A percentile compares a stretch with the other conserved stretches of the same genome.
These are phyloP conservation scores for Aspergillus coremiiformis DNA, from an alignment of 495 filamentous ascomycete species.

Conservation along the genomic window DNA sequence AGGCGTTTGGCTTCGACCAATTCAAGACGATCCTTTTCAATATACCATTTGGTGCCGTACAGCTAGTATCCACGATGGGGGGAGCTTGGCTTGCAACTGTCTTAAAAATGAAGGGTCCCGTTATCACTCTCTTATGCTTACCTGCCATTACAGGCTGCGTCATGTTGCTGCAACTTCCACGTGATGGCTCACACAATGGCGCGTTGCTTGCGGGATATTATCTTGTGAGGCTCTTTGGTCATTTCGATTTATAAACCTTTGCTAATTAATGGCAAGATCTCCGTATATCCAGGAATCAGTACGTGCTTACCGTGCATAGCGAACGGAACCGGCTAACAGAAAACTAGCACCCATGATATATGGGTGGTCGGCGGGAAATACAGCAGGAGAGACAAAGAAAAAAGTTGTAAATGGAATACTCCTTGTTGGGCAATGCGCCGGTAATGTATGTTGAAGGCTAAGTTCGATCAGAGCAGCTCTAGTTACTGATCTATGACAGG, in stretches of 20 bases:
- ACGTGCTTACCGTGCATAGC: slow-evolving; percentile 7
- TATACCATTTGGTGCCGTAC: slow-evolving; percentile 57
- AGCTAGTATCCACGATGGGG: slow-evolving; percentile 51
- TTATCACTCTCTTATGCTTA: slow-evolving; percentile 48
- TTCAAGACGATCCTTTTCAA: slow-evolving; percentile 59
- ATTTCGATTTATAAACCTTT: background rate
- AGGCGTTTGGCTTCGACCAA: slow-evolving; percentile 51
- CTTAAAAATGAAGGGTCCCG: slow-evolving; percentile 48
- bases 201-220: slow-evolving; percentile 53
- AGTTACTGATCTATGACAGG: slow-evolving; percentile 13
- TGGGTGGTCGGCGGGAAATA: slow-evolving; percentile 56
- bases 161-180: slow-evolving; percentile 46
- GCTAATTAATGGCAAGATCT: slow-evolving; percentile 37
- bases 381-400: slow-evolving; percentile 57
- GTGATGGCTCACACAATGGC: slow-evolving; percentile 36
- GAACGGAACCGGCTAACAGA: slow-evolving; percentile 23
- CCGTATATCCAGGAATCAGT: slow-evolving; percentile 48
- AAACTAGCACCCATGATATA: slow-evolving; percentile 50
- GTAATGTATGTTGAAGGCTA: slow-evolving; percentile 41
- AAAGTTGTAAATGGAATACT: slow-evolving; percentile 52
- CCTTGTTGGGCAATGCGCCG: slow-evolving; percentile 51
- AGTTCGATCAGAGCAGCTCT: background rate
- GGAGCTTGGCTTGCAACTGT: slow-evolving; percentile 48
- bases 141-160: slow-evolving; percentile 50
- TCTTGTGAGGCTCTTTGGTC: slow-evolving; percentile 25